Evolutionary conservation across 2,329 filamentous ascomycete genomes (phyloP), one percentile per base, ranked within the genome.

Genomic region (Dryadomyces quercus-mongolicae): DNA sequence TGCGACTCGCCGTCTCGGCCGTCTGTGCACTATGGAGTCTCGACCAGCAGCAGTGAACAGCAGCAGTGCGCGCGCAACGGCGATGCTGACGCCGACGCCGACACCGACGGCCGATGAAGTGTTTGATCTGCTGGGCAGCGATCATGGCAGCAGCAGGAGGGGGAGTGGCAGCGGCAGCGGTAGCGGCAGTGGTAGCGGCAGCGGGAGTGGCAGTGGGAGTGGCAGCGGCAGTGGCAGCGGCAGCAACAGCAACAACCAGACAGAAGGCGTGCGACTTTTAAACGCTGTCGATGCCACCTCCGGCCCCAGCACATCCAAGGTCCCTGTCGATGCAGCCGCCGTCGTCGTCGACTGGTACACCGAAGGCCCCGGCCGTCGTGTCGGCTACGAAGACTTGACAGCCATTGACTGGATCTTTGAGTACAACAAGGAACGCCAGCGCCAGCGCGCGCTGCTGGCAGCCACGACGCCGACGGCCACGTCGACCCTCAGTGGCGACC

Each of bases 341-440:
- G 68, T 40, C 36, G 36, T 40, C 75, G 4, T 76, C 48, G 92
- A 97, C 68, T 97, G 92, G 92, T 87, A 94, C 65, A 38, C 56
- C 5, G 92, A 96, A 68, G 90, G 89, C 1, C 90, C 88, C 0
- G 91, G 91, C 1, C 81, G 89, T 53, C 82, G 93, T 64, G 91
- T 96, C 42, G 92, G 88, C 54, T 98, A 98, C 71, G 92, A 96
- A 65, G 87, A 98, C 70, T 75, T 96, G 67, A 96, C 92, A 16
- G 92, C 93, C 56, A 98, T 98, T 67, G 93, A 98, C 72, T 98
- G 93, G 93, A 97, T 97, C 65, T 97, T 95, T 63, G 93, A 98
- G 69, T 95, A 97, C 66, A 93, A 88, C 52, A 96, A 96, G 68
- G 93, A 98, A 71, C 82, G 93, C 20, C 89, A 95, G 67, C 82